Conservation (phyloP, 2,329 filamentous ascomycete species). For the Juglanconis juglandina region DNA sequence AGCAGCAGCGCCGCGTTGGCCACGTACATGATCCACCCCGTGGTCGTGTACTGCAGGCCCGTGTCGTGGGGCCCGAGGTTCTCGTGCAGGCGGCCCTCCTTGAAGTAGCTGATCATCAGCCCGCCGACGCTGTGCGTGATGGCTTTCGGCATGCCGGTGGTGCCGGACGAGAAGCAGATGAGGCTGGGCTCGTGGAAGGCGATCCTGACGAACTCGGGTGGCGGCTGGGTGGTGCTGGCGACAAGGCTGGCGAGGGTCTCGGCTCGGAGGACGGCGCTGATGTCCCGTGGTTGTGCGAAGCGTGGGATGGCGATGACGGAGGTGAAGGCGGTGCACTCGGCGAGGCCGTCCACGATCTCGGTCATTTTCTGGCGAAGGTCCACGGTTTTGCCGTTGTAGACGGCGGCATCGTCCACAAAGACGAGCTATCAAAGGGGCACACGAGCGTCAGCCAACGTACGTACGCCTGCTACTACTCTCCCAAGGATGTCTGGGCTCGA, state of each 20-base stretch:
- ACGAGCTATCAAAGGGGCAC: constrained; percentile 47
- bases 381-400: constrained; percentile 75
- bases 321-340: constrained; percentile 55
- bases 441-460: too few species aligned
- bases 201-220: constrained; percentile 56
- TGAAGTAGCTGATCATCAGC: constrained; percentile 93
- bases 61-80: constrained; percentile 70
- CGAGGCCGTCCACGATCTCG: constrained; percentile 62
- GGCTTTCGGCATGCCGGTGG: constrained; percentile 82
- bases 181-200: constrained; percentile 63
- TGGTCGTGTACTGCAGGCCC: constrained; percentile 91
- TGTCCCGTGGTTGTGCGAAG: constrained; percentile 57
- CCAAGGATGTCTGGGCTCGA: too few species aligned
- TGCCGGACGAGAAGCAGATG: constrained; percentile 90
- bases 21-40: constrained; percentile 99
- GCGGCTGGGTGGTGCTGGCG: constrained; percentile 22
- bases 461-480: too few species aligned
- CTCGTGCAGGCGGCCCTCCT: constrained; percentile 86
- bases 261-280: constrained; percentile 48
- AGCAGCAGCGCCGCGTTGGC: constrained; percentile 88
- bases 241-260: constrained; percentile 47
- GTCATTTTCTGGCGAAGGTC: constrained; percentile 71
- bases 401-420: constrained; percentile 77
- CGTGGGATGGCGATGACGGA: constrained; percentile 64
- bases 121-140: constrained; percentile 91